A percentile compares a stretch with the other conserved stretches of the same genome.
These are phyloP conservation scores for Stemphylium lycopersici DNA, from an alignment of 2,329 filamentous ascomycete genomes.

Conservation along the genomic window DNA sequence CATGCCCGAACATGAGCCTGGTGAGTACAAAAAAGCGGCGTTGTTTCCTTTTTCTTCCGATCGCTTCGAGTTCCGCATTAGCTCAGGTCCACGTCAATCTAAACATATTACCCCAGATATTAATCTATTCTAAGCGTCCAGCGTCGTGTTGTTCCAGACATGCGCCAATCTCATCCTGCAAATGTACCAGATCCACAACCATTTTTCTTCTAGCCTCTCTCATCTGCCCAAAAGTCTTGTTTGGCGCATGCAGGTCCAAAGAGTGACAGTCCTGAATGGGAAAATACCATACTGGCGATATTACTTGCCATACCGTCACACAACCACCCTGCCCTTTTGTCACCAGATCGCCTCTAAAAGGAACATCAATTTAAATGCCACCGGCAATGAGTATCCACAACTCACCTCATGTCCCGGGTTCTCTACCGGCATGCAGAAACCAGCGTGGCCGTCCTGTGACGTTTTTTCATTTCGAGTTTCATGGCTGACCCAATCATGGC, in stretches of 20 bases:
- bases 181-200: slow-evolving; percentile 2
- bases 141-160: slow-evolving; percentile 20
- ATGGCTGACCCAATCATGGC: slow-evolving; percentile 31
- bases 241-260: slow-evolving; percentile 3
- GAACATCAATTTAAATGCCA: slow-evolving; percentile 22
- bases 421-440: slow-evolving; percentile 23
- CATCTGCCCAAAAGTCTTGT: slow-evolving; percentile 11
- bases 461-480: slow-evolving; percentile 35
- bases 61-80: slow-evolving; percentile 20
- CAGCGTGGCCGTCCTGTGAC: slow-evolving; percentile 22
- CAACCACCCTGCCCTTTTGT: slow-evolving; percentile 23
- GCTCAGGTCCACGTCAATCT: slow-evolving; percentile 24
- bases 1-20: not conserved
- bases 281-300: slow-evolving; percentile 29
- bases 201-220: not conserved
- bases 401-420: slow-evolving; percentile 27
- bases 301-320: slow-evolving; percentile 28
- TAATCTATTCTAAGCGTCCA: slow-evolving; percentile 36
- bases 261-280: slow-evolving; percentile 20
- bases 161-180: slow-evolving; percentile 14
- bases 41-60: slow-evolving; percentile 12
- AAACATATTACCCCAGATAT: slow-evolving; percentile 40
- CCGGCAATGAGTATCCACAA: slow-evolving; percentile 27
- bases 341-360: slow-evolving; percentile 23
- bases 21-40: not conserved